phyloP scores from a whole-genome alignment of 495 filamentous ascomycete species.

The Lophiotrema nucula region DNA sequence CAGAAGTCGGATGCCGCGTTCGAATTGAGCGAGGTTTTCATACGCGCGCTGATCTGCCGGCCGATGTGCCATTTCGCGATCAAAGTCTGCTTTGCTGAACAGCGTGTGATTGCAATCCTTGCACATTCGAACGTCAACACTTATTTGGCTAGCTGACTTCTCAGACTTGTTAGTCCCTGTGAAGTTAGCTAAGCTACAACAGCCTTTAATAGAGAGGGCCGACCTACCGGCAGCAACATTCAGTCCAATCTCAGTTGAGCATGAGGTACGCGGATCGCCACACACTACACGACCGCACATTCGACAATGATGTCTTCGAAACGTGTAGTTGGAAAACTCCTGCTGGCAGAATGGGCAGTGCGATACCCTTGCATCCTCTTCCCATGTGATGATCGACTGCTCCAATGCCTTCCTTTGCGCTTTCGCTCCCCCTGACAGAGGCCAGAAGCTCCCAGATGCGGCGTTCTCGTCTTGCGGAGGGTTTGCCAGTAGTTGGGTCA shows the following conservation, averaged over 20 bases:
- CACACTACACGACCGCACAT: constrained; percentile 92
- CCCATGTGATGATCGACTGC: constrained; percentile 90
- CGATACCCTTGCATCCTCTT: constrained; percentile 78
- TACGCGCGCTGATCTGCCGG: constrained; percentile 80
- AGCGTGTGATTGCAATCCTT: constrained; percentile 81
- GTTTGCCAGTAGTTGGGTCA: constrained; percentile 78
- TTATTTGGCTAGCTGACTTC: constrained; percentile 59
- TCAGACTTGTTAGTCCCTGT: constrained; percentile 56
- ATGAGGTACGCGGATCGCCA: constrained; percentile 76
- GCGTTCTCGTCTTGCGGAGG: constrained; percentile 58
- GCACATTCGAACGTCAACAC: constrained; percentile 85
- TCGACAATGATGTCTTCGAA: constrained; percentile 90
- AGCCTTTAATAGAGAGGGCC: background rate
- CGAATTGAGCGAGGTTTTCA: constrained; percentile 83
- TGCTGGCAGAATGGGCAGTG: constrained; percentile 93
- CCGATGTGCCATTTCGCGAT: constrained; percentile 61
- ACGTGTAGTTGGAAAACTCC: constrained; percentile 84
- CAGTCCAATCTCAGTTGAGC: constrained; percentile 79
- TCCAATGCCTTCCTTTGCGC: constrained; percentile 76
- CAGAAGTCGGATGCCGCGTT: constrained; percentile 79
- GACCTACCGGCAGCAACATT: constrained; percentile 69
- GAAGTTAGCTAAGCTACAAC: background rate
- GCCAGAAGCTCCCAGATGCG: constrained; percentile 53
- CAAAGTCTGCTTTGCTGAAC: constrained; percentile 82
- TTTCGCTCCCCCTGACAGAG: constrained; percentile 53